These are phyloP conservation scores for Pisolithus microcarpus DNA, from an alignment of 768 basidiomycete genomes.

Conservation along the genomic window DNA sequence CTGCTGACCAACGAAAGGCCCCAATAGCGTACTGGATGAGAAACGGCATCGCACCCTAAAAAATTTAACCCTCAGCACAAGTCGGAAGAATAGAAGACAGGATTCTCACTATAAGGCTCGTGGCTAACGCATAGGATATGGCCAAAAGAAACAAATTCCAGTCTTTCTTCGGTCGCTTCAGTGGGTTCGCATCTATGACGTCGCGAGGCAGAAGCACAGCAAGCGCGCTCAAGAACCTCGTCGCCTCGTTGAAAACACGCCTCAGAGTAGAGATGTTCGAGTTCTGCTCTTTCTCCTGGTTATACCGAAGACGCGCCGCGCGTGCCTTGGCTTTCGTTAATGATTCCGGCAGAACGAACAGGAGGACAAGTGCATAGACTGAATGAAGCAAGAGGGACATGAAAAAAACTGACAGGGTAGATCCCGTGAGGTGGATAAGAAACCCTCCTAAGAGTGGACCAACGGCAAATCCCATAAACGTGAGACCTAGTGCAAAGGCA, in stretches of 20 bases:
- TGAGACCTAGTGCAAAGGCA: constrained; percentile 58
- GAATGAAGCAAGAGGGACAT: constrained; percentile 44
- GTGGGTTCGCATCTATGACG: constrained; percentile 27
- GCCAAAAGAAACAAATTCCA: constrained; percentile 62
- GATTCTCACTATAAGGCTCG: constrained; percentile 41
- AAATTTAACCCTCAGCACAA: not conserved
- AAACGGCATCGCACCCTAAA: constrained; percentile 49
- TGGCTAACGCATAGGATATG: constrained; percentile 40
- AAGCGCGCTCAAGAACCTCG: constrained; percentile 68
- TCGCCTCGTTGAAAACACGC: constrained; percentile 35
- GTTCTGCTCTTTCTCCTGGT: constrained; percentile 8
- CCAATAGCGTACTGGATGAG: constrained; percentile 61
- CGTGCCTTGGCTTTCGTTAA: constrained; percentile 44
- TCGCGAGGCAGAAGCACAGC: constrained; percentile 49
- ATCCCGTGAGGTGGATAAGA: constrained; percentile 50
- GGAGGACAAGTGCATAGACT: constrained; percentile 41
- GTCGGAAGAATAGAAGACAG: not conserved
- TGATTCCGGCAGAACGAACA: constrained; percentile 73
- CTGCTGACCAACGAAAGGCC: constrained; percentile 60
- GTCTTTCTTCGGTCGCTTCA: constrained; percentile 40
- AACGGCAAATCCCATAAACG: constrained; percentile 68
- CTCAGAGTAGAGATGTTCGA: not conserved
- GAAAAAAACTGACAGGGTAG: constrained; percentile 66
- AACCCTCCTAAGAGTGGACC: constrained; percentile 71
- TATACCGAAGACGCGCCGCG: constrained; percentile 14